Conservation (phyloP, 805 yeast genomes). For the Nakazawaea ishiwadae region DNA sequence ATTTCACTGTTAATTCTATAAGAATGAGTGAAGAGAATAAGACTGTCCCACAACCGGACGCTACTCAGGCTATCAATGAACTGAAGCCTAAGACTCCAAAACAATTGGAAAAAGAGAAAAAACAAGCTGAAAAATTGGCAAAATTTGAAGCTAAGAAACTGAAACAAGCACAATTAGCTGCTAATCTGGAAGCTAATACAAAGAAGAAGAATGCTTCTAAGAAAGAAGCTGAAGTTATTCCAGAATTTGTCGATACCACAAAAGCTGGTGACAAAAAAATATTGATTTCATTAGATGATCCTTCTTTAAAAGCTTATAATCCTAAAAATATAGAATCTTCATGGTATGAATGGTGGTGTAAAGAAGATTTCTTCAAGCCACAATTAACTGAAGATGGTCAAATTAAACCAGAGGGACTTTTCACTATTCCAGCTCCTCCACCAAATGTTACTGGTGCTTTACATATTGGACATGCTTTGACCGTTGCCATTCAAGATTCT, state of each 20-base stretch:
- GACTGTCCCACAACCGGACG: not conserved
- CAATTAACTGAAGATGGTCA: constrained; percentile 72
- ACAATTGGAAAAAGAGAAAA: constrained; percentile 80
- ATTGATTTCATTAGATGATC: constrained; percentile 82
- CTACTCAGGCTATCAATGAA: constrained; percentile 3
- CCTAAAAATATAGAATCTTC: constrained; percentile 93
- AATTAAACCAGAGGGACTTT: constrained; percentile 74
- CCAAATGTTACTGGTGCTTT: constrained; percentile 99
- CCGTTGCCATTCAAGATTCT: constrained; percentile 91
- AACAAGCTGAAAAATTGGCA: constrained; percentile 84
- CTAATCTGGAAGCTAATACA: constrained; percentile 35
- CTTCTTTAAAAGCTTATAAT: constrained; percentile 88
- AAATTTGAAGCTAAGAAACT: constrained; percentile 80
- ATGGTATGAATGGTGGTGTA: constrained; percentile 98
- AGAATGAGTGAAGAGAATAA: constrained; percentile 10
- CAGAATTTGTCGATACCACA: constrained; percentile 85
- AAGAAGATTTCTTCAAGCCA: constrained; percentile 85
- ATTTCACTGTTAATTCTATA: not conserved
- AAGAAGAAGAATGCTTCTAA: constrained; percentile 60
- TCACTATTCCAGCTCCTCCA: constrained; percentile 97
- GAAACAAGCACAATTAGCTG: constrained; percentile 60
- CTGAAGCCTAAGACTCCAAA: constrained; percentile 63
- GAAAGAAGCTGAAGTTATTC: constrained; percentile 63
- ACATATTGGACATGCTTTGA: constrained; percentile 97
- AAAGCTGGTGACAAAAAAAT: constrained; percentile 87